phyloP scores from a whole-genome alignment of 495 filamentous ascomycete species.

The Xylaria telfairii region DNA sequence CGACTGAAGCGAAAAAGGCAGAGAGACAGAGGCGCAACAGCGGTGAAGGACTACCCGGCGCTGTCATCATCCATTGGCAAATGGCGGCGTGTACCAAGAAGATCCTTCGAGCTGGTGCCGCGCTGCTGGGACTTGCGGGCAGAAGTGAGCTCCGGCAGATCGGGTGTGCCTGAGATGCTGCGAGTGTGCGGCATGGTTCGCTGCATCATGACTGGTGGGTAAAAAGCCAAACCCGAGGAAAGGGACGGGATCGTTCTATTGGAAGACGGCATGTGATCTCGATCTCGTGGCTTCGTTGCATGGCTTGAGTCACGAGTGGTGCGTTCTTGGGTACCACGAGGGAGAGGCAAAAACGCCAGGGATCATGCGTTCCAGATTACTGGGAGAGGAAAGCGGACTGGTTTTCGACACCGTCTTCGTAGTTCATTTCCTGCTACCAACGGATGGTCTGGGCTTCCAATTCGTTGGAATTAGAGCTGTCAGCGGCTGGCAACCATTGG shows the following conservation, averaged over 20 bases:
- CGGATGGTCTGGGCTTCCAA: neutral
- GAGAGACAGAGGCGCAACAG: constrained; percentile 15
- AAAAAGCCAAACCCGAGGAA: neutral
- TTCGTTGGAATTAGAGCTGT: constrained; percentile 8
- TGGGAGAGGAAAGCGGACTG: constrained; percentile 10
- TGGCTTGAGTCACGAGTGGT: neutral
- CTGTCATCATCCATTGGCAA: constrained; percentile 2
- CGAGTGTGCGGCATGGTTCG: constrained; percentile 12
- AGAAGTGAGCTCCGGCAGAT: neutral
- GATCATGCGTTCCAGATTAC: constrained; percentile 19
- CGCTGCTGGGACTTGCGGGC: constrained; percentile 13
- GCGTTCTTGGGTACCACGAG: constrained; percentile 12
- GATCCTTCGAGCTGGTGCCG: constrained; percentile 12
- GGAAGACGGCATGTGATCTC: constrained; percentile 14
- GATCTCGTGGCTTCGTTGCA: constrained; percentile 21
- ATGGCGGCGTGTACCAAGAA: neutral
- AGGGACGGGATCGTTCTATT: neutral
- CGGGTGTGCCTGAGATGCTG: constrained; percentile 16
- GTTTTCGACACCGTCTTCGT: neutral
- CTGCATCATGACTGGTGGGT: neutral
- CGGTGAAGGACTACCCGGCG: constrained; percentile 10
- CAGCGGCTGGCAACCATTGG: neutral
- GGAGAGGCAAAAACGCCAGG: neutral
- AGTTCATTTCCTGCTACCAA: neutral
- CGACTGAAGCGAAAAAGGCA: neutral